Evolutionary conservation across 2,329 filamentous ascomycete genomes (phyloP).

Genomic region (Pestalotiopsis fici): DNA sequence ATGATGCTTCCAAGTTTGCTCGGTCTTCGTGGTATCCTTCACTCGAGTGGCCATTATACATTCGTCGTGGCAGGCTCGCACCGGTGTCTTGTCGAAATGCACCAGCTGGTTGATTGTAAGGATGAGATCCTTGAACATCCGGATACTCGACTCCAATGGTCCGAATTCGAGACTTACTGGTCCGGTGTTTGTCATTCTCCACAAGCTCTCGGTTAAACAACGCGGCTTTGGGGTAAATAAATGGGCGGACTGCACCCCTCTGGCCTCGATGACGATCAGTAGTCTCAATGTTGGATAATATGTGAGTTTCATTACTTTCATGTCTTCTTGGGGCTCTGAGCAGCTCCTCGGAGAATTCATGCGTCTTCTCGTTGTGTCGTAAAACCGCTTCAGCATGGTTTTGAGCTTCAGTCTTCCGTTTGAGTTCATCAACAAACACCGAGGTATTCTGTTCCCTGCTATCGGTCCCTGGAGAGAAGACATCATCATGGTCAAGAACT

Average conservation of each 20-base stretch:
- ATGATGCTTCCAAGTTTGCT: too few species aligned
- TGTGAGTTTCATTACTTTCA: background rate
- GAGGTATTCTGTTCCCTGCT: background rate
- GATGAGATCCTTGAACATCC: background rate
- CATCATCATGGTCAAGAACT: background rate
- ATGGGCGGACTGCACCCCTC: background rate
- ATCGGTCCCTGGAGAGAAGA: background rate
- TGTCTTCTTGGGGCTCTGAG: background rate
- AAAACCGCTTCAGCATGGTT: background rate
- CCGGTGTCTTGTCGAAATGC: background rate
- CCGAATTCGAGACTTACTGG: background rate
- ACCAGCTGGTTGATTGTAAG: background rate
- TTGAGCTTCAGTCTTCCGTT: background rate
- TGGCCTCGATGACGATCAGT: background rate
- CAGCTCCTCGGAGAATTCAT: background rate
- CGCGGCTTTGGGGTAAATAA: background rate
- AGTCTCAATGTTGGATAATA: background rate
- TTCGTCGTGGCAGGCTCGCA: background rate
- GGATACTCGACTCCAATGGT: background rate
- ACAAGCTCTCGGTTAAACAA: background rate
- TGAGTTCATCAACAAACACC: background rate
- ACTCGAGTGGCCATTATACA: background rate
- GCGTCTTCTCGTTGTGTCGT: background rate
- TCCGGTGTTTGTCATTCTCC: background rate
- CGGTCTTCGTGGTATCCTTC: too few species aligned